Base-by-base conservation (phyloP, 2,329 filamentous ascomycete species). In the Dothiorella sarmentorum region DNA sequence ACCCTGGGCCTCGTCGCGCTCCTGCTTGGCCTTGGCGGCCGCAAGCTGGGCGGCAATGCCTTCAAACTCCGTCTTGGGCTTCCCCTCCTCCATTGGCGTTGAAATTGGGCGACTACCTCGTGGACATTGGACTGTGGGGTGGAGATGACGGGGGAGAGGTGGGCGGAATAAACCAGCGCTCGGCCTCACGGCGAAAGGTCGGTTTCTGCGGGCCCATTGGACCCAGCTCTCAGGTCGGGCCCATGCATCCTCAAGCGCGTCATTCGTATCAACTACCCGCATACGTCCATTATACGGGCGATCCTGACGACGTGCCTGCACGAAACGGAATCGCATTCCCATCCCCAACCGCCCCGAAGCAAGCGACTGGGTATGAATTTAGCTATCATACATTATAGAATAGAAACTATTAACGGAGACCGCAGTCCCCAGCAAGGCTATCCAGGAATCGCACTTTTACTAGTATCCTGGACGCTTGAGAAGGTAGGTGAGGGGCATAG, bases 351-450 rank as follows among this genome's bases (percentile, higher is more conserved):
- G 49, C 49, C 49, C 35, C 62, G 66, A 68, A 56, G 53, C 38
- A 56, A 56, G 38, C 53, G 38, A 44, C 38, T 33, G 49, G 33
- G 49, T 53, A 53, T 53, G 49, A 53, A 35, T 37, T 40, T 27
- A 31, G 18, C 37, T 70, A 71, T 70, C 67, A 74, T 74, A 73
- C 71, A 74, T 74, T 74, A 74, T 61, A 65, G 64, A 73, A 73
- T 73, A 73, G 67, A 65, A 72, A 68, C 66, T 73, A 74, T 72
- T 62, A 71, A 72, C 65, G 66, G 72, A 69, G 70, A 45, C 29
- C 64, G 66, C 70, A 69, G 68, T 69, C 70, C 71, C 56, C 66
- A 24, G 56, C 56, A 63, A 65, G 31, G 20, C 55, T 58, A 58
- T 49, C 55, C 43, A 40, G 53, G 31, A 18, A 47, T n/a, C 57